Percentiles rank a stretch among this genome's conserved stretches.
These are phyloP conservation scores for Clathrus columnatus DNA, from an alignment of 768 basidiomycete genomes.

Conservation along the genomic window DNA sequence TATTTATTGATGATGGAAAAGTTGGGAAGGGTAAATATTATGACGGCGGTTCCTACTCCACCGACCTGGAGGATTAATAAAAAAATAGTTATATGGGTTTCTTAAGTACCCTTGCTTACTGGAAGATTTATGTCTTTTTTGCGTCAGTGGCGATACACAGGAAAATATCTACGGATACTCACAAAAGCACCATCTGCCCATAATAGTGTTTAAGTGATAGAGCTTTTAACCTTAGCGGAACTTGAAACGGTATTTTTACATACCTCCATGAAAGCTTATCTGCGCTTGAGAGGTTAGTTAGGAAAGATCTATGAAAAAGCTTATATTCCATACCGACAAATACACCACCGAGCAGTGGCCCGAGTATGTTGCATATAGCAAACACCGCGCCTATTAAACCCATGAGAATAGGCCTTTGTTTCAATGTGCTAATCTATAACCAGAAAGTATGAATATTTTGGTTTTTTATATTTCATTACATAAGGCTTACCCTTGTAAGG, in stretches of 20 bases:
- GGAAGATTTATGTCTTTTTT: neutral
- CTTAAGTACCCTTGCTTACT: no score
- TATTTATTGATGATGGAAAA: neutral
- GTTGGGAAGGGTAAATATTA: neutral
- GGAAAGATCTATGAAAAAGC: neutral
- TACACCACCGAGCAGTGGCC: slow-evolving; percentile 12
- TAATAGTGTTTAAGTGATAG: neutral
- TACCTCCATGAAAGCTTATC: neutral
- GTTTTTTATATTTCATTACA: neutral
- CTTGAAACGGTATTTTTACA: no score
- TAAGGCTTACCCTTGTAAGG: slow-evolving; percentile 8
- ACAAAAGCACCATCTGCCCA: slow-evolving; percentile 1
- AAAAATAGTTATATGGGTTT: neutral
- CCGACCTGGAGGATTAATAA: neutral
- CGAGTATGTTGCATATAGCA: slow-evolving; percentile 8
- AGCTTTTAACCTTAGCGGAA: no score
- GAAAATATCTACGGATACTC: no score
- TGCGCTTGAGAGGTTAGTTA: neutral
- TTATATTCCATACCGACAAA: slow-evolving; percentile 9
- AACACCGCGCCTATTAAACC: slow-evolving; percentile 8
- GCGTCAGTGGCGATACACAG: no score
- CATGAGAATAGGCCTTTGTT: slow-evolving; percentile 6
- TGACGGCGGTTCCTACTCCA: no score
- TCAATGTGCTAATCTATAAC: slow-evolving; percentile 7
- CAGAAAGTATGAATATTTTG: neutral